Evolutionary conservation across 2,329 filamentous ascomycete species (phyloP).

Genomic region (Ophiostoma pallidulum): DNA sequence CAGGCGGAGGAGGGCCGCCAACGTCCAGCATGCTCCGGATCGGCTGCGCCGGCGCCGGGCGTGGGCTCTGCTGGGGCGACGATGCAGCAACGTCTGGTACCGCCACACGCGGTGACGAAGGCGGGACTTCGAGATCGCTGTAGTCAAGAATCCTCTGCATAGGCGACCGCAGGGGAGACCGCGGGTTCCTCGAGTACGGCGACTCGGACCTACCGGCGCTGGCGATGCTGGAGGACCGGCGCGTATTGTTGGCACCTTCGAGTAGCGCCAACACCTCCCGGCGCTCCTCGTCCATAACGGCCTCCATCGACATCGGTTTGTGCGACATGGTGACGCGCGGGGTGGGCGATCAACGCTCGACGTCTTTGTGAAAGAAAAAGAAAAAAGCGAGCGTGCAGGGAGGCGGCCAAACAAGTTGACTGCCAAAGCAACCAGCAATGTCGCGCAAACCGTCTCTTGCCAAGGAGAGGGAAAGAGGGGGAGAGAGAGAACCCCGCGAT

Average conservation of each 20-base stretch:
- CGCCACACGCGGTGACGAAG: slow-evolving; percentile 6
- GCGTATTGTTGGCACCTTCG: slow-evolving; percentile 34
- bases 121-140: slow-evolving; percentile 24
- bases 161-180: slow-evolving; percentile 58
- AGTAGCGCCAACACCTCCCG: slow-evolving; percentile 62
- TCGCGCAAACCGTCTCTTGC: no score
- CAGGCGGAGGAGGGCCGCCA: slow-evolving; percentile 29
- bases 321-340: slow-evolving; percentile 27
- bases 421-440: no score
- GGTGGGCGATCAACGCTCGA: slow-evolving; percentile 2
- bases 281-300: slow-evolving; percentile 67
- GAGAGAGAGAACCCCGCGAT: no score
- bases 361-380: no score
- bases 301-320: slow-evolving; percentile 62
- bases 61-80: slow-evolving; percentile 23
- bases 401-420: no score
- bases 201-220: slow-evolving; percentile 38
- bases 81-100: slow-evolving; percentile 10
- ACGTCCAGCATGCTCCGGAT: slow-evolving; percentile 59
- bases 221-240: slow-evolving; percentile 21
- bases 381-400: no score
- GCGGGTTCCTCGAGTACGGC: slow-evolving; percentile 42
- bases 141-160: slow-evolving; percentile 60
- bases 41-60: slow-evolving; percentile 40
- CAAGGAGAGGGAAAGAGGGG: no score